Conservation (phyloP, 345 rosid genomes). For the Gynandropsis gynandra region DNA sequence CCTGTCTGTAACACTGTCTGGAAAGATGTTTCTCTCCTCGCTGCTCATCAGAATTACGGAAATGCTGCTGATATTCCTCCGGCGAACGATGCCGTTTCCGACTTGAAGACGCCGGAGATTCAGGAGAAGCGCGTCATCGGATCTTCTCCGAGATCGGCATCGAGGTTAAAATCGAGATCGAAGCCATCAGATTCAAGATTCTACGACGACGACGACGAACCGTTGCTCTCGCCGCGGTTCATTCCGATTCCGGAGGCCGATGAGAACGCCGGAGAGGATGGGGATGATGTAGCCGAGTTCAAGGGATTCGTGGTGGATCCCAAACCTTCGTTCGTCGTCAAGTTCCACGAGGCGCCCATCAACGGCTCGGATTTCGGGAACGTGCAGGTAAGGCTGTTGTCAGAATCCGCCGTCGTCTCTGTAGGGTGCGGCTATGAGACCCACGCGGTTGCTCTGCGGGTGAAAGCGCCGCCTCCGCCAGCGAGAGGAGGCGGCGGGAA, state of each 20-base stretch:
- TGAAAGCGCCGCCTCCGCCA: conserved; percentile 45
- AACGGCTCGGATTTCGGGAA: conserved; percentile 35
- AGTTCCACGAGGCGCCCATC: conserved; percentile 37
- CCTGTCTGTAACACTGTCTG: conserved; percentile 71
- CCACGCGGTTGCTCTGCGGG: conserved; percentile 47
- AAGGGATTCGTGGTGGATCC: conserved; percentile 71
- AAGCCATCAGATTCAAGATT: conserved; percentile 31
- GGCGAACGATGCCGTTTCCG: conserved; percentile 16
- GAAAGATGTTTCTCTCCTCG: conserved; percentile 63
- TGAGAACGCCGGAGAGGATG: conserved; percentile 42
- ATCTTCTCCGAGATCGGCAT: conserved; percentile 32
- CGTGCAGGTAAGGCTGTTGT: conserved; percentile 46
- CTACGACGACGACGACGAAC: conserved; percentile 86
- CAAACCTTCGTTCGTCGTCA: conserved; percentile 32
- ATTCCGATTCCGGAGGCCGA: conserved; percentile 64
- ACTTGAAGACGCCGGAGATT: conserved; percentile 16
- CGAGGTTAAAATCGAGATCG: too few species aligned
- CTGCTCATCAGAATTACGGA: conserved; percentile 23
- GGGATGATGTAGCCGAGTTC: conserved; percentile 43
- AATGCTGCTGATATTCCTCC: background rate
- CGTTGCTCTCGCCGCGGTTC: conserved; percentile 46
- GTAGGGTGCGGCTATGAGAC: conserved; percentile 57
- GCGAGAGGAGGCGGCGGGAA: conserved; percentile 4
- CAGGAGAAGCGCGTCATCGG: conserved; percentile 29
- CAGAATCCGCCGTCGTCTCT: conserved; percentile 62